Percentiles rank a stretch among this genome's conserved stretches.
Conservation (phyloP, 306 rosid genomes). For the Gleditsia sinensis region DNA sequence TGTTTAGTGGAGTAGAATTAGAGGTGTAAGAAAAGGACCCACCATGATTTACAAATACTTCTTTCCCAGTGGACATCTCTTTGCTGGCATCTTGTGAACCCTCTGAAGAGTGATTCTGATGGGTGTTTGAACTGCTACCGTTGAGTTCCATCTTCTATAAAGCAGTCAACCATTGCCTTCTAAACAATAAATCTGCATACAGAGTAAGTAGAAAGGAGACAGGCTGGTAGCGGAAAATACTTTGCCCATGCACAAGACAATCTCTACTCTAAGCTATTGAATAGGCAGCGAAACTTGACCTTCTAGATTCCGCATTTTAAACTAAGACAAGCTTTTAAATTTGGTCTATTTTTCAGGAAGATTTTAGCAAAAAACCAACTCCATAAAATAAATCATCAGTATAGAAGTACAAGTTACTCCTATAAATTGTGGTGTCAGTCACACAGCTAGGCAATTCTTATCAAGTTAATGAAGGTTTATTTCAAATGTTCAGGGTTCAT, state of each 20-base stretch:
- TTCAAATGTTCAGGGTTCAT: conserved; percentile 7
- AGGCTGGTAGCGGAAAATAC: not conserved
- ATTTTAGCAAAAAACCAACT: not conserved
- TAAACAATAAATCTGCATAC: conserved; percentile 31
- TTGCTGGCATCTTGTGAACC: conserved; percentile 34
- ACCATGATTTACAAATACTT: conserved; percentile 58
- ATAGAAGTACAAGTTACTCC: not conserved
- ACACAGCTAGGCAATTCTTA: not conserved
- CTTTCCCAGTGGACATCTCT: conserved; percentile 43
- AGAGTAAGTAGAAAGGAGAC: conserved; percentile 26
- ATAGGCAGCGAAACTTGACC: not conserved
- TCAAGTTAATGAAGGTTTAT: not conserved
- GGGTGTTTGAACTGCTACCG: conserved; percentile 43
- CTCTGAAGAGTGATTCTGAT: conserved; percentile 41
- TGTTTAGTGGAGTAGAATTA: not conserved
- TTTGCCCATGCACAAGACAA: conserved; percentile 6
- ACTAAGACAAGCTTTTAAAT: not conserved
- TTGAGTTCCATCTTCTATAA: conserved; percentile 50
- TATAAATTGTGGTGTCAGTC: not conserved
- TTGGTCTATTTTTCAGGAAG: not conserved
- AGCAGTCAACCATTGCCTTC: conserved; percentile 49
- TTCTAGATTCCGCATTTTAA: conserved; percentile 10
- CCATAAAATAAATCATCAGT: not conserved
- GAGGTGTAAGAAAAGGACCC: conserved; percentile 1
- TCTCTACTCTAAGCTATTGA: conserved; percentile 16